Evolutionary conservation across 2,329 filamentous ascomycete genomes (phyloP).

Genomic region (Mollisiaceae sp.): DNA sequence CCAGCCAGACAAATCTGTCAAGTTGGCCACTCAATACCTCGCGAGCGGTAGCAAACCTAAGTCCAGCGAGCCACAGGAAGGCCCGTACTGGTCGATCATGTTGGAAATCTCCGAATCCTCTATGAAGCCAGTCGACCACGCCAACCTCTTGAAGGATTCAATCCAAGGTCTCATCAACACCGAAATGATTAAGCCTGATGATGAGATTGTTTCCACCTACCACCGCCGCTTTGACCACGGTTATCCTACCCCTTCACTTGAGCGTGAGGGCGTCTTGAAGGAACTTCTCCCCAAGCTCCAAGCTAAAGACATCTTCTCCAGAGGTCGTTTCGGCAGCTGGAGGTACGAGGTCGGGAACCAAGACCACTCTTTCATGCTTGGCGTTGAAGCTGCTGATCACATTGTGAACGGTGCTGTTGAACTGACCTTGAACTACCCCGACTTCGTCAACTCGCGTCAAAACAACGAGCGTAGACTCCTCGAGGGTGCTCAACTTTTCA

Average conservation of each 20-base stretch:
- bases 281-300: constrained; percentile 92
- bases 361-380: constrained; percentile 79
- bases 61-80: constrained; percentile 75
- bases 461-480: constrained; percentile 47
- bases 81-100: constrained; percentile 99
- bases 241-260: constrained; percentile 92
- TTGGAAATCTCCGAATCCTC: constrained; percentile 94
- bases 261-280: constrained; percentile 93
- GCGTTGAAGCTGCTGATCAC: constrained; percentile 75
- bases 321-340: constrained; percentile 98
- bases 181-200: constrained; percentile 86
- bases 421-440: constrained; percentile 78
- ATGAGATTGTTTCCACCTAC: constrained; percentile 98
- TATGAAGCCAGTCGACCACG: constrained; percentile 91
- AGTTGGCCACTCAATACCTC: constrained; percentile 85
- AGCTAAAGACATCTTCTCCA: constrained; percentile 89
- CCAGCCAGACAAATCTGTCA: constrained; percentile 81
- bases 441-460: constrained; percentile 68
- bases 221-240: constrained; percentile 98
- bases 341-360: constrained; percentile 88
- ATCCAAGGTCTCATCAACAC: constrained; percentile 98
- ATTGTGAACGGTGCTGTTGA: constrained; percentile 76
- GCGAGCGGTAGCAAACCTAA: constrained; percentile 83
- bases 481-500: constrained; percentile 44
- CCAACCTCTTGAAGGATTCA: constrained; percentile 84